A percentile compares a stretch with the other conserved stretches of the same genome.
Evolutionary conservation across 1,284 basidiomycete genomes (phyloP).

Genomic region (Ganoderma leucocontextum): DNA sequence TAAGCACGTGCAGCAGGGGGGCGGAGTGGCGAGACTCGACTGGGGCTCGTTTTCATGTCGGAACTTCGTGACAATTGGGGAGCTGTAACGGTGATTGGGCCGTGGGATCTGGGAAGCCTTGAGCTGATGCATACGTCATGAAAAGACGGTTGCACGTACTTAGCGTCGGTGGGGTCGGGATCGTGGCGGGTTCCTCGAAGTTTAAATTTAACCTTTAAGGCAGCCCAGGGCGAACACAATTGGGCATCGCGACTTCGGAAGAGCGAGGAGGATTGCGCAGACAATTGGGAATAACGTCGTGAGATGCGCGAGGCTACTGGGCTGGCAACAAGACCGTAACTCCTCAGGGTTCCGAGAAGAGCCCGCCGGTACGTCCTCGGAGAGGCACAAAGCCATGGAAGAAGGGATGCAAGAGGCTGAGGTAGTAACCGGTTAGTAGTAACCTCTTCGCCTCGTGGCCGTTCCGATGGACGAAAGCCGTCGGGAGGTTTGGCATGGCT

Average conservation of each 20-base stretch:
- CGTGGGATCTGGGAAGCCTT: neutral
- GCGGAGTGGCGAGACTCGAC: neutral
- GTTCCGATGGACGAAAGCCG: no score
- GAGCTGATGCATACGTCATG: neutral
- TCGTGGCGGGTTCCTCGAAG: neutral
- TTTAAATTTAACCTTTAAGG: neutral
- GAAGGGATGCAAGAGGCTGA: neutral
- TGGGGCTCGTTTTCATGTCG: neutral
- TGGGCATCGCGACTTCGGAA: conserved; percentile 1
- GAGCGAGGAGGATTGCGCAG: neutral
- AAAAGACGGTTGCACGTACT: conserved; percentile 1
- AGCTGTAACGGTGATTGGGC: neutral
- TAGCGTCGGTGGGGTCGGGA: neutral
- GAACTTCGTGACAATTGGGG: neutral
- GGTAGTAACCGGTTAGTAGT: neutral
- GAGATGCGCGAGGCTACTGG: neutral
- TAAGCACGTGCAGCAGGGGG: neutral
- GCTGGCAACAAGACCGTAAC: neutral
- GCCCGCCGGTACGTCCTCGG: neutral
- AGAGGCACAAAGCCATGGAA: neutral
- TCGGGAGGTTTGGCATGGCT: no score
- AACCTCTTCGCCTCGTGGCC: neutral
- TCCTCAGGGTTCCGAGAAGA: neutral
- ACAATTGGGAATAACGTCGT: conserved; percentile 1
- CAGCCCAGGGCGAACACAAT: neutral